These are phyloP conservation scores for Kazachstania viticola DNA, from an alignment of 805 yeast species.

Conservation along the genomic window DNA sequence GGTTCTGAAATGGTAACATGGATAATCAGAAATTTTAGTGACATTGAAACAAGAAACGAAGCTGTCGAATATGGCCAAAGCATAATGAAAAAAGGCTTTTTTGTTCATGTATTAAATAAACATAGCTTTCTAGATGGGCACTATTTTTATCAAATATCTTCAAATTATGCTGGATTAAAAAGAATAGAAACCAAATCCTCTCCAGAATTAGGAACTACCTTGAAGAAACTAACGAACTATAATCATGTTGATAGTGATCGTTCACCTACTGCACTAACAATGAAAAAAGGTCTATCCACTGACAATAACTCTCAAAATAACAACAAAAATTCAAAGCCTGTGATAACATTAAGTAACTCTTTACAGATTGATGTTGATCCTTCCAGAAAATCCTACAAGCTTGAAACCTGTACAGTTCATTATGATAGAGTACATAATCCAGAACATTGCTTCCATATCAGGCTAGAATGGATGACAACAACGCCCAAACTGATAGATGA, in stretches of 20 bases:
- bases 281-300: background rate
- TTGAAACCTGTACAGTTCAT: slow-evolving; percentile 72
- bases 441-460: slow-evolving; percentile 82
- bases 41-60: slow-evolving; percentile 69
- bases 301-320: background rate
- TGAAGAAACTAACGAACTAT: slow-evolving; percentile 1
- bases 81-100: slow-evolving; percentile 59
- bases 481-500: slow-evolving; percentile 82
- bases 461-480: slow-evolving; percentile 87
- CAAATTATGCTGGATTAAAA: slow-evolving; percentile 33
- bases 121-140: slow-evolving; percentile 89
- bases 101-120: slow-evolving; percentile 71
- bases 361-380: slow-evolving; percentile 71
- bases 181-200: background rate
- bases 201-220: background rate
- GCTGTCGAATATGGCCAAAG: slow-evolving; percentile 73
- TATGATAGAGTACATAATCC: slow-evolving; percentile 90
- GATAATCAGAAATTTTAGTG: slow-evolving; percentile 69
- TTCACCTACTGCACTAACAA: background rate
- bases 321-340: slow-evolving; percentile 9
- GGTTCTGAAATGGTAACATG: slow-evolving; percentile 83
- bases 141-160: slow-evolving; percentile 67
- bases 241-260: background rate
- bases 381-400: slow-evolving; percentile 53
- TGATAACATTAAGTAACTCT: slow-evolving; percentile 53